A percentile compares a stretch with the other conserved stretches of the same genome.
phyloP scores from a whole-genome alignment of 345 rosid genomes.

The Moringa oleifera region DNA sequence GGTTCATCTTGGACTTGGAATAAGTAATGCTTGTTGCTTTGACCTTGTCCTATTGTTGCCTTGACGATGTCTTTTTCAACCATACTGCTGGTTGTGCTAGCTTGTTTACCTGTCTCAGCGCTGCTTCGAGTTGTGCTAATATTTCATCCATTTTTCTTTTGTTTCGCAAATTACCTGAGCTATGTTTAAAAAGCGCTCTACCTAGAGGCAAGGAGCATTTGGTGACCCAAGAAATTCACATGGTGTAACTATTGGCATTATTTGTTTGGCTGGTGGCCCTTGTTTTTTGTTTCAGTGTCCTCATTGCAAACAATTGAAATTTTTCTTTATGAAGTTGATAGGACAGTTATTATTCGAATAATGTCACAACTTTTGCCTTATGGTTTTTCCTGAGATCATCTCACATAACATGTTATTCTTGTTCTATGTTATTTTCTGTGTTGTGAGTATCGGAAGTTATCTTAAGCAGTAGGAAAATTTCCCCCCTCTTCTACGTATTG shows the following conservation, averaged over 20 bases:
- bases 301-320: not conserved
- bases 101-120: not conserved
- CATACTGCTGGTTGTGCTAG: not conserved
- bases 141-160: not conserved
- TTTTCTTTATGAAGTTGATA: not conserved
- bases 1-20: not conserved
- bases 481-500: not conserved
- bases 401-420: not conserved
- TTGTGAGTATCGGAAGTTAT: conserved; percentile 1
- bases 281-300: not conserved
- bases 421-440: not conserved
- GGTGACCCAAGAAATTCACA: not conserved
- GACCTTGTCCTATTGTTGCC: not conserved
- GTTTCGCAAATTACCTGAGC: not conserved
- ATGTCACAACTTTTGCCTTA: not conserved
- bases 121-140: not conserved
- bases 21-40: not conserved
- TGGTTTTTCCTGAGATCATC: not conserved
- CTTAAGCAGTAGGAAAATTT: not conserved
- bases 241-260: not conserved
- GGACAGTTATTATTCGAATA: not conserved
- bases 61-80: not conserved
- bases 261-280: not conserved
- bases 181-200: not conserved
- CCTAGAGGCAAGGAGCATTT: not conserved